Base-by-base conservation (phyloP, 306 rosid species). In the Dryas drummondii region DNA sequence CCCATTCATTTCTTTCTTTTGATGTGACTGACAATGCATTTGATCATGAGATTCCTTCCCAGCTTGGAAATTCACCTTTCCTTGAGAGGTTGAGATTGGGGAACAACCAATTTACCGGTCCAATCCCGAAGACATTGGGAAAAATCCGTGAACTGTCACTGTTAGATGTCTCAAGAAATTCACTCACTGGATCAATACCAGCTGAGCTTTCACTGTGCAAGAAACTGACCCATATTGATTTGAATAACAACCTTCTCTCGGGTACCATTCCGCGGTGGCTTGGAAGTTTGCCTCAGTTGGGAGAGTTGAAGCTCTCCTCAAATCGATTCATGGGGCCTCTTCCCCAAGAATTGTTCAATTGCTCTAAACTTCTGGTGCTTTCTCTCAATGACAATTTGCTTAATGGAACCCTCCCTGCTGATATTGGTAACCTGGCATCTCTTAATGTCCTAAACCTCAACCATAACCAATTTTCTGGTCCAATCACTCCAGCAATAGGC, bases 71-170 rank as follows among this genome's bases (percentile, higher is more conserved):
- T 60, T 94, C 97, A 0, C 82, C 82, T 32, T 84, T 78, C 53
- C 96, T 94, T 42, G 87, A 86, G 82, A 92, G 99, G 83, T 76
- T 92, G 52, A 86, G 96, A 72, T 82, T 92, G 77, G 92, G 96
- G 70, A 82, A 78, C 85, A 94, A 94, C 49, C 86, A 85, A 8
- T 85, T 94, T 68, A 86, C 85, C 12, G 99, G 97, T n/a, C 82
- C 80, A 75, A 84, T 94, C 65, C 99, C 99, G 5, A 37, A 77
- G 81, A 80, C 89, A 10, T 74, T 94, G 76, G 93, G 93, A 16
- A 87, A 84, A 45, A 80, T 91, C 78, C 85, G 51, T 49, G 84
- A 82, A 9, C 71, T 94, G 1, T 83, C 93, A 0, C 71, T 94
- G 84, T 68, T 94, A 67, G 98, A 90, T 72, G 86, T 94, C 64